Evolutionary conservation across 2,329 filamentous ascomycete genomes (phyloP), one percentile per base, ranked within the genome.

Genomic region (Neofusicoccum umdonicola): DNA sequence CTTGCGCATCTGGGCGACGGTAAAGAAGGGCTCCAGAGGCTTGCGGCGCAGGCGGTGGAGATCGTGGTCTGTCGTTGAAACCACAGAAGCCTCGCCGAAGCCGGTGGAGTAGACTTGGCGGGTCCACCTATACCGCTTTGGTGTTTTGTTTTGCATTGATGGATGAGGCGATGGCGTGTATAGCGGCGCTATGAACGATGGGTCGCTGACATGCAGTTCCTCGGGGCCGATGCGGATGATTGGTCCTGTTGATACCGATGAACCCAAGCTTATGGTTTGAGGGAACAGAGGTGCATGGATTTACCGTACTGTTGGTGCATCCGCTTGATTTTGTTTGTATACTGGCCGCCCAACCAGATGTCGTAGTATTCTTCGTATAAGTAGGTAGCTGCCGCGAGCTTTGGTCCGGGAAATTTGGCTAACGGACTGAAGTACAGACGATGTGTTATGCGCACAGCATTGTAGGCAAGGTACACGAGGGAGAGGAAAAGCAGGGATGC

Each of bases 341-440:
- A 69, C 19, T 67, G 58, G 3, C 66, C 66, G 17, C 66, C 47
- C 17, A 27, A 63, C 7, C 69, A 15, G 17, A 65, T 42, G 27
- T 69, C 69, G 58, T 69, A 69, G 61, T 70, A 72, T 44, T 70
- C 65, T 50, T 72, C 71, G 61, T 69, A 69, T 51, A 51, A 62
- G 31, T 45, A 15, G 11, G 69, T 72, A 19, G 66, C 39, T 2
- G 67, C 67, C 6, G 70, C 70, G 31, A 72, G 66, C 15, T 69
- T 72, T 2, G 74, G 74, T 0, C 75, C 74, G 2, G 74, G 74
- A 42, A 76, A 71, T 17, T 70, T 70, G 34, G 70, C 70, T 37
- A 77, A 56, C 1, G 73, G 75, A 60, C 72, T 71, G n/a, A 76
- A 69, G 73, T 62, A 70, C 19, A 76, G 66, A 3, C 73, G 71